Evolutionary conservation across 306 rosid species (phyloP), one percentile per base, ranked within the genome.

Genomic region (Vigna hirtella): DNA sequence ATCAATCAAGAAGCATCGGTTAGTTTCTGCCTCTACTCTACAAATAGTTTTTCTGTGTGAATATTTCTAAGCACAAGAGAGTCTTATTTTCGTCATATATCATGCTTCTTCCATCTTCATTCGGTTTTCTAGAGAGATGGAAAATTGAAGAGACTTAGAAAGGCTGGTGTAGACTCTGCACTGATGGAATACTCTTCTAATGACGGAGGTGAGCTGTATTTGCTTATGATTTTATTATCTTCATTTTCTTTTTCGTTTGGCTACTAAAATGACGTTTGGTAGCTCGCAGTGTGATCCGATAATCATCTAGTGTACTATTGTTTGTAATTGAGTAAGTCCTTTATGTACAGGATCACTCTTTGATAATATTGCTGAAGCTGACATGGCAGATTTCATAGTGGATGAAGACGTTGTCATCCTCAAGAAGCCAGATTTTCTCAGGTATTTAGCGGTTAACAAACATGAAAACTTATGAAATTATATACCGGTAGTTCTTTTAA

Each of bases 131-230:
- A 86, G 87, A 71, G 72, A 28, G 67, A 36, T 24, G 83, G 64
- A 51, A 83, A 79, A 52, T 50, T 38, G 17, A 86, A 86, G 83
- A 80, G 89, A 79, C 85, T 86, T 49, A 86, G 78, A 68, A 86
- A 83, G 81, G 51, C 61, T 47, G 81, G 69, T 0, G 5, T 12
- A 34, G 76, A 72, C 62, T 36, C 66, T 50, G 77, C 75, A 12
- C 52, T 14, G 50, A 18, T 56, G 55, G 79, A 47, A 51, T 30
- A 38, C 30, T 74, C 79, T 51, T 72, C 78, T 3, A 72, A 66
- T 59, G 74, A 67, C 2, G 81, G n/a, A 59, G 88, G 85, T 85
- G 72, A 68, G 18, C 40, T 5, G 42, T 70, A 77, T 38, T 45
- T 26, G 64, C 70, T 56, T 79, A 40, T 36, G 20, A 8, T 76